phyloP scores from a whole-genome alignment of 495 filamentous ascomycete genomes.

The Xylaria intraflava region DNA sequence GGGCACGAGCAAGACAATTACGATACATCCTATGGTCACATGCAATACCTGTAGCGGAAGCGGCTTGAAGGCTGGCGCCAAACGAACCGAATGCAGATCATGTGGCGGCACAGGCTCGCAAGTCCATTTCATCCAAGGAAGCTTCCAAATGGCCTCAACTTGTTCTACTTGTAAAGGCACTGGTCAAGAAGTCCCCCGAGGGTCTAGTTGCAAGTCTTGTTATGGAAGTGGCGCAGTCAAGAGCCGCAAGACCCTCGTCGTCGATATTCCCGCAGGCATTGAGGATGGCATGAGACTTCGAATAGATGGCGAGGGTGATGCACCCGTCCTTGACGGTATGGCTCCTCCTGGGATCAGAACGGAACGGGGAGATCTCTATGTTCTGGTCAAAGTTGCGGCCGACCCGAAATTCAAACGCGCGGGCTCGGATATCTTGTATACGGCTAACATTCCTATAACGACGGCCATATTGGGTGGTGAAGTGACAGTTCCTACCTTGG shows the following conservation, averaged over 20 bases:
- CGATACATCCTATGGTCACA: constrained; percentile 64
- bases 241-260: constrained; percentile 68
- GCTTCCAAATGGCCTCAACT: constrained; percentile 91
- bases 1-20: constrained; percentile 71
- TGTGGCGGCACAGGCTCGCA: constrained; percentile 83
- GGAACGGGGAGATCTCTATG: constrained; percentile 75
- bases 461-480: constrained; percentile 90
- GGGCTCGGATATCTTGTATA: constrained; percentile 87
- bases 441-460: constrained; percentile 81
- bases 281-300: constrained; percentile 92
- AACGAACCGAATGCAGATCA: constrained; percentile 61
- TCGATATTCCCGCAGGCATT: constrained; percentile 90
- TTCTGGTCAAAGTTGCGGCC: constrained; percentile 72
- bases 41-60: constrained; percentile 77
- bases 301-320: constrained; percentile 77
- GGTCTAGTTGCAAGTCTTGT: constrained; percentile 73
- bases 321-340: constrained; percentile 63
- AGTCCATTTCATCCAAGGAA: constrained; percentile 81
- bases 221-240: constrained; percentile 69
- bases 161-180: constrained; percentile 73
- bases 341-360: constrained; percentile 51
- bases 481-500: constrained; percentile 80
- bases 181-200: constrained; percentile 64
- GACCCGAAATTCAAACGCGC: constrained; percentile 80
- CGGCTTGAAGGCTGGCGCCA: constrained; percentile 75